A percentile compares a stretch with the other conserved stretches of the same genome.
Evolutionary conservation across 352 stramenopile species (phyloP).

Genomic region (Phytophthora ramorum): DNA sequence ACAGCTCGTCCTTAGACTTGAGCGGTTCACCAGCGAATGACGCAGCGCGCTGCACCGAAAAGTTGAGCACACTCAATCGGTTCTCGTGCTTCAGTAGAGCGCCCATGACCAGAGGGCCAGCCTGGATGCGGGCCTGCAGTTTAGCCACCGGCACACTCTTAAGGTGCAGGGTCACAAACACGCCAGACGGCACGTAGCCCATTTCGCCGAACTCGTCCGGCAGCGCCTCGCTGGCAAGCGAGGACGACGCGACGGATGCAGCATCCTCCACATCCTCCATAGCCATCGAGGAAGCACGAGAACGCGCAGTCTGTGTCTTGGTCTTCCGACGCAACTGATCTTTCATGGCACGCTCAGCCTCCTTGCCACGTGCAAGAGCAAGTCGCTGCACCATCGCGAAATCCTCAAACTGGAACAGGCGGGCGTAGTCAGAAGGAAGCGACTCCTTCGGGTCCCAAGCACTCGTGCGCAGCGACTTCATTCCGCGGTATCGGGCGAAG

Average conservation of each 20-base stretch:
- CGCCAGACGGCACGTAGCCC: constrained; percentile 93
- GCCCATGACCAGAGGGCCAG: constrained; percentile 74
- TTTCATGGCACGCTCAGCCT: constrained; percentile 76
- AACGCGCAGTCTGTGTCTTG: constrained; percentile 44
- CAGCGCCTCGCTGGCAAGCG: constrained; percentile 22
- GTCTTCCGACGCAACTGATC: constrained; percentile 67
- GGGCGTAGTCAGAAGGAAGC: constrained; percentile 96
- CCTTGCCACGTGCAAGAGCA: constrained; percentile 86
- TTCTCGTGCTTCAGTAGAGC: constrained; percentile 97
- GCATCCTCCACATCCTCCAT: constrained; percentile 82
- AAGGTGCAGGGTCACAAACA: constrained; percentile 93
- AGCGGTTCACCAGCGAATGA: constrained; percentile 87
- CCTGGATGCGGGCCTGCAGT: constrained; percentile 61
- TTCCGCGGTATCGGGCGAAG: constrained; percentile 93
- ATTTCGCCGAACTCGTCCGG: constrained; percentile 65
- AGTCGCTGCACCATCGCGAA: constrained; percentile 95
- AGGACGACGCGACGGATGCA: constrained; percentile 42
- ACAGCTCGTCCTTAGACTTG: constrained; percentile 96
- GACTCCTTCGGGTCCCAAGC: constrained; percentile 99
- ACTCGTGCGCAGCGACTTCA: constrained; percentile 97
- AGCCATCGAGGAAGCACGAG: constrained; percentile 61
- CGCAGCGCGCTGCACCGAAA: constrained; percentile 90
- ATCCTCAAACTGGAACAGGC: constrained; percentile 97
- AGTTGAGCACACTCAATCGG: constrained; percentile 98
- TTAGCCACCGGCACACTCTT: constrained; percentile 68